Evolutionary conservation across 106 monocot species (phyloP).

Genomic region (Cymbidium sinense): DNA sequence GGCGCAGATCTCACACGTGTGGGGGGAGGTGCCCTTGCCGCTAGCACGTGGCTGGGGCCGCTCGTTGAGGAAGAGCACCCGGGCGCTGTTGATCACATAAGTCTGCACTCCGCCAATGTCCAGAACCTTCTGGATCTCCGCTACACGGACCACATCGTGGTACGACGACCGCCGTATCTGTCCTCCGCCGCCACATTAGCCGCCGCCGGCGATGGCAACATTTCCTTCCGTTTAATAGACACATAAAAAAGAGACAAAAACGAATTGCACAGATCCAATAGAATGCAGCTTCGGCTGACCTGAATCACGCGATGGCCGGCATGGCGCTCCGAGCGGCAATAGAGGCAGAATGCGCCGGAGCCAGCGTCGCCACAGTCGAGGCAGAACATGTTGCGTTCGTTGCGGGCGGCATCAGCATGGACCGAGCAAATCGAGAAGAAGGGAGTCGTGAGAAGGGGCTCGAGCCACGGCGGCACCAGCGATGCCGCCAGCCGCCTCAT

Average conservation of each 20-base stretch:
- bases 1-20: conserved; percentile 76
- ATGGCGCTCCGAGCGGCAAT: conserved; percentile 51
- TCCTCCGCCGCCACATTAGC: conserved; percentile 55
- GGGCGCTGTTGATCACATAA: conserved; percentile 92
- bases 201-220: conserved; percentile 11
- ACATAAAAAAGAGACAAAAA: conserved; percentile 8
- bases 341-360: conserved; percentile 49
- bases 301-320: conserved; percentile 71
- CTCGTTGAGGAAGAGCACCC: conserved; percentile 81
- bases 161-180: conserved; percentile 88
- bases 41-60: conserved; percentile 60
- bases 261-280: neutral
- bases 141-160: conserved; percentile 76
- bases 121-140: conserved; percentile 61
- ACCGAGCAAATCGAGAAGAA: conserved; percentile 8
- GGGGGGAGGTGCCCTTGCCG: conserved; percentile 24
- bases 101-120: conserved; percentile 78
- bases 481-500: conserved; percentile 13
- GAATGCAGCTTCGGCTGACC: conserved; percentile 19
- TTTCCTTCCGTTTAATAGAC: conserved; percentile 4
- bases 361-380: conserved; percentile 6
- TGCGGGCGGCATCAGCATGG: conserved; percentile 11
- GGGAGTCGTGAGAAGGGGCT: conserved; percentile 4
- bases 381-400: conserved; percentile 17
- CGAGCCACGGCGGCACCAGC: conserved; percentile 16